Percentiles rank a stretch among this genome's conserved stretches.
Conservation (phyloP, 441 rosid species). For the Capsella rubella region DNA sequence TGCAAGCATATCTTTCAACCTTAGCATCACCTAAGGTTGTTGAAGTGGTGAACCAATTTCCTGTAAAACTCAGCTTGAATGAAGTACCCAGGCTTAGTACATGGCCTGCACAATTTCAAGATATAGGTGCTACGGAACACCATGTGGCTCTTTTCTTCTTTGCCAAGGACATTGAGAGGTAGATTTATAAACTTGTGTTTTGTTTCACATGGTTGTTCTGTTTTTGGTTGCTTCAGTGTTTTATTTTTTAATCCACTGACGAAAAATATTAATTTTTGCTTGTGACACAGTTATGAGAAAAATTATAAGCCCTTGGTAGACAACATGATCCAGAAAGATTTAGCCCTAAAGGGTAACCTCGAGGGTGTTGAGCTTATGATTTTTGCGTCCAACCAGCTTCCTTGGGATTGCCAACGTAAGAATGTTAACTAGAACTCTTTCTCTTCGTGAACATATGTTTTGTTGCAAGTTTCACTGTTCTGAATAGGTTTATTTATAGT, state of each 20-base stretch:
- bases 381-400: slow-evolving; percentile 92
- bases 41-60: slow-evolving; percentile 77
- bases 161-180: slow-evolving; percentile 94
- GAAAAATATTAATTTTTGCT: slow-evolving; percentile 22
- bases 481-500: not conserved
- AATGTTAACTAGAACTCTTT: slow-evolving; percentile 30
- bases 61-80: slow-evolving; percentile 63
- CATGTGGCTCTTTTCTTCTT: slow-evolving; percentile 97
- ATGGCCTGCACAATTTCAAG: slow-evolving; percentile 90
- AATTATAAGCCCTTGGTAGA: slow-evolving; percentile 82
- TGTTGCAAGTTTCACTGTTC: slow-evolving; percentile 17
- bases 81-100: slow-evolving; percentile 83
- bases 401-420: slow-evolving; percentile 90
- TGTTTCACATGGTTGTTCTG: slow-evolving; percentile 8
- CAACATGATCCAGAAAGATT: slow-evolving; percentile 78
- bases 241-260: slow-evolving; percentile 25
- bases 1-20: slow-evolving; percentile 90
- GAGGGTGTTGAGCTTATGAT: slow-evolving; percentile 83
- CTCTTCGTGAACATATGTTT: slow-evolving; percentile 16
- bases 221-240: slow-evolving; percentile 26
- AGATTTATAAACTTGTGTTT: slow-evolving; percentile 16
- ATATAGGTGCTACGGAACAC: slow-evolving; percentile 75
- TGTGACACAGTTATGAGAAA: slow-evolving; percentile 75
- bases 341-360: slow-evolving; percentile 82
- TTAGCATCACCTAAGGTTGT: slow-evolving; percentile 84